Evolutionary conservation across 2,329 filamentous ascomycete species (phyloP).

Genomic region (Fusarium avenaceum): DNA sequence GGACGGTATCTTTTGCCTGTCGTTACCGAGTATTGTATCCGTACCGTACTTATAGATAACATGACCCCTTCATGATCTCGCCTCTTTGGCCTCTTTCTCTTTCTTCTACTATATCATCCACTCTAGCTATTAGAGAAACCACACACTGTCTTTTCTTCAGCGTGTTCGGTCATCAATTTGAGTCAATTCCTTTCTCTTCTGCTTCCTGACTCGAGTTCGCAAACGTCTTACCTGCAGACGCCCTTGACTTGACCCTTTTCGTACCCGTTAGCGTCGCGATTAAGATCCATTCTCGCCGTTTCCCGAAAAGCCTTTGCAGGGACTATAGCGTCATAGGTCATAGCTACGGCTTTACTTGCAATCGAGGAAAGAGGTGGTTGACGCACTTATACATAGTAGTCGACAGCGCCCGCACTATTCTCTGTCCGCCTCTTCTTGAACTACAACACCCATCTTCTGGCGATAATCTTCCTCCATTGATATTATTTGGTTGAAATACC

Average conservation of each 20-base stretch:
- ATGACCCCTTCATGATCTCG: constrained; percentile 30
- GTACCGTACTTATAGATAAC: constrained; percentile 33
- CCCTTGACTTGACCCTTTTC: constrained; percentile 25
- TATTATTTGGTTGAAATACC: background rate
- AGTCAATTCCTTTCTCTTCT: constrained; percentile 13
- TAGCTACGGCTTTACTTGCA: constrained; percentile 32
- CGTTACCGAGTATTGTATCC: background rate
- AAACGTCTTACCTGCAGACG: constrained; percentile 13
- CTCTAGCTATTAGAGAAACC: background rate
- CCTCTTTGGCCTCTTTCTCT: background rate
- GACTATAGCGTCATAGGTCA: constrained; percentile 48
- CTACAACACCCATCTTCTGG: background rate
- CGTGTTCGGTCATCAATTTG: background rate
- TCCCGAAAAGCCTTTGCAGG: constrained; percentile 18
- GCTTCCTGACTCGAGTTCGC: constrained; percentile 7
- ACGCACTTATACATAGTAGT: constrained; percentile 16
- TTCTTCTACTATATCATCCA: background rate
- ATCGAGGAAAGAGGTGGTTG: constrained; percentile 9
- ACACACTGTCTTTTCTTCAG: constrained; percentile 8
- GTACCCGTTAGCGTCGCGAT: constrained; percentile 36
- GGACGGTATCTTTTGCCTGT: constrained; percentile 8
- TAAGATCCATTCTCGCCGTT: constrained; percentile 7
- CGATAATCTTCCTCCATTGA: background rate
- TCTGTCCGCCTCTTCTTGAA: background rate
- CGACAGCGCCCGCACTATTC: constrained; percentile 5